Evolutionary conservation across 768 basidiomycete species (phyloP), one percentile per base, ranked within the genome.

Genomic region (Lepiota brunneoincarnata): DNA sequence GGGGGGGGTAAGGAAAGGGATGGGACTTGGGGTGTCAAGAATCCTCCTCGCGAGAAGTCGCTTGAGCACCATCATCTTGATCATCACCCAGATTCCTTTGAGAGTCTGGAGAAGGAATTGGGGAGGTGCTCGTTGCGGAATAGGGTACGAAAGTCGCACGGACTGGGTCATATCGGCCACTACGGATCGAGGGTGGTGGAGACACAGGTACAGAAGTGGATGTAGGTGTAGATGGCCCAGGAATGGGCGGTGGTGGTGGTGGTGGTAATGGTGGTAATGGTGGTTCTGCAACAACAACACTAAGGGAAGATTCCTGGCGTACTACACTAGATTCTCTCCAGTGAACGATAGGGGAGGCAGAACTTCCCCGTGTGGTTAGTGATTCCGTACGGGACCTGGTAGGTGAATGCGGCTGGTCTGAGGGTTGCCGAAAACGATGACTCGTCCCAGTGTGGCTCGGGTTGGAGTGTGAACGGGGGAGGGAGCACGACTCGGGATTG

Each of bases 401-500:
- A n/a, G 31, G 31, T 60, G 11, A 69, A 66, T 12, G 75, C 68
- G 15, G 60, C 56, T 36, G 75, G 71, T 58, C 75, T 66, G 5
- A 74, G 71, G 56, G 64, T 60, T 7, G 75, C 64, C 21, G 64
- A 54, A 63, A 76, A 78, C 0, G 72, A 62, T 2, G 70, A 65
- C 38, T 68, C 72, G 52, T 84, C 80, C 86, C 87, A 88, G 48
- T 81, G 84, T 1, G 86, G 86, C 49, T 69, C 71, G 2, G 87
- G 87, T 63, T 88, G 83, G 3, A 89, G 69, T 9, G 83, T 80
- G 62, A 82, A 87, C 2, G 87, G 87, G 14, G 86, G 79, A 14
- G 77, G 75, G 51, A 78, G 66, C 52, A 63, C 60, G 49, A 63
- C 56, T 20, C 67, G 51, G 23, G 64, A 58, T 18, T 64, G 59